Evolutionary conservation across 2,329 filamentous ascomycete genomes (phyloP).

Genomic region (Arthroderma sp.): DNA sequence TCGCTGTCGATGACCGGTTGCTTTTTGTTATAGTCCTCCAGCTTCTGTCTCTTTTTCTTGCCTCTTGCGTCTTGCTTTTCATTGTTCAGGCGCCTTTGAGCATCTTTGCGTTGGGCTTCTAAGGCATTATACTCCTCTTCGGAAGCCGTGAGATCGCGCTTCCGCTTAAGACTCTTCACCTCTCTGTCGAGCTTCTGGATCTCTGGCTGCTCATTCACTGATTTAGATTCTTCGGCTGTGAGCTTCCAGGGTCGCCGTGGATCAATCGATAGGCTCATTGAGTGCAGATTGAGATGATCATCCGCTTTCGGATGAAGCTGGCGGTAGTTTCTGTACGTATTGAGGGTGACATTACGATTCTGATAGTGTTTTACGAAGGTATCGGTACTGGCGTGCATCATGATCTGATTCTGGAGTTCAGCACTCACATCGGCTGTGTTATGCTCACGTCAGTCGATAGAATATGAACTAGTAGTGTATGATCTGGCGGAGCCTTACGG

Average conservation of each 20-base stretch:
- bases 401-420: constrained; percentile 2
- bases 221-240: not conserved
- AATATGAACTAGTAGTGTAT: too few relatives aligned
- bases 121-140: not conserved
- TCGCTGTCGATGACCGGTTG: constrained; percentile 1
- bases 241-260: constrained; percentile 1
- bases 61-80: not conserved
- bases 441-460: not conserved
- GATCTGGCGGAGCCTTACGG: constrained; percentile 1
- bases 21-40: constrained; percentile 1
- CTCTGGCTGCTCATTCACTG: not conserved
- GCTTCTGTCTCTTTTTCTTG: not conserved
- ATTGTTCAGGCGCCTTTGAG: not conserved
- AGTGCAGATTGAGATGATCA: not conserved
- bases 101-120: not conserved
- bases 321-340: not conserved
- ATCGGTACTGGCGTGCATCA: not conserved
- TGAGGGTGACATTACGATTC: not conserved
- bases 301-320: not conserved
- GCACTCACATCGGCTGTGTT: not conserved
- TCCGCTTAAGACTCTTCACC: not conserved
- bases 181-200: not conserved
- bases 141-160: not conserved
- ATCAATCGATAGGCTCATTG: constrained; percentile 3
- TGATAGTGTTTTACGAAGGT: constrained; percentile 1